Evolutionary conservation across 805 yeast species (phyloP).

Genomic region (Saturnispora dispora): DNA sequence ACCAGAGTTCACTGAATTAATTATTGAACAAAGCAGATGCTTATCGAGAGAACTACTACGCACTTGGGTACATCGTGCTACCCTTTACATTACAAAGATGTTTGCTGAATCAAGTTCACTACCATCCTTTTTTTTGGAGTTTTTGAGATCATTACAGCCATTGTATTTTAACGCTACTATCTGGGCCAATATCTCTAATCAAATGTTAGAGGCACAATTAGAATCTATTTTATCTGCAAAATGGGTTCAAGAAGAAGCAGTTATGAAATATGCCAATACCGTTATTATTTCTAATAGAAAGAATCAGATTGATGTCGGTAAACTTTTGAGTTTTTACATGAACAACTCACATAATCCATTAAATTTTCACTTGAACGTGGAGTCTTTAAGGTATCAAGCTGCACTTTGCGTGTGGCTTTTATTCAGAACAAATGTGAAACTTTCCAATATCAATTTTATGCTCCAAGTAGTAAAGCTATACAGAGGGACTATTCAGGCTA

Average conservation of each 20-base stretch:
- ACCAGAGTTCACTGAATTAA: conserved; percentile 16
- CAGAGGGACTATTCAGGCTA: conserved; percentile 50
- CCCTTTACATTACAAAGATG: conserved; percentile 53
- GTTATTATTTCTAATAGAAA: conserved; percentile 32
- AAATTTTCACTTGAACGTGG: conserved; percentile 16
- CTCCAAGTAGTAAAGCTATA: conserved; percentile 44
- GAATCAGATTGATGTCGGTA: conserved; percentile 34
- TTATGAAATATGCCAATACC: conserved; percentile 39
- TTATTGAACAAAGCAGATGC: neutral
- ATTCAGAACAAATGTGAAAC: conserved; percentile 37
- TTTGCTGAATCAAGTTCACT: conserved; percentile 42
- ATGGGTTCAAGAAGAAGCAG: conserved; percentile 36
- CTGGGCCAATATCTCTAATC: conserved; percentile 35
- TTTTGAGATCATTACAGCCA: conserved; percentile 26
- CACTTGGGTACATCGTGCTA: conserved; percentile 50
- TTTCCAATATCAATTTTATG: conserved; percentile 40
- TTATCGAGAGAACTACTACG: conserved; percentile 19
- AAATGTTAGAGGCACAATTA: conserved; percentile 51
- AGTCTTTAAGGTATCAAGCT: conserved; percentile 31
- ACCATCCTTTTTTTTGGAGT: conserved; percentile 24
- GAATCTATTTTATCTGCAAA: conserved; percentile 45
- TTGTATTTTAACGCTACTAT: conserved; percentile 26
- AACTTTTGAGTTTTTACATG: conserved; percentile 53
- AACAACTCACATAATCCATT: conserved; percentile 40
- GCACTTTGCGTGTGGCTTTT: conserved; percentile 40